Evolutionary conservation across 1,284 basidiomycete species (phyloP).

Genomic region (Ganoderma leucocontextum): DNA sequence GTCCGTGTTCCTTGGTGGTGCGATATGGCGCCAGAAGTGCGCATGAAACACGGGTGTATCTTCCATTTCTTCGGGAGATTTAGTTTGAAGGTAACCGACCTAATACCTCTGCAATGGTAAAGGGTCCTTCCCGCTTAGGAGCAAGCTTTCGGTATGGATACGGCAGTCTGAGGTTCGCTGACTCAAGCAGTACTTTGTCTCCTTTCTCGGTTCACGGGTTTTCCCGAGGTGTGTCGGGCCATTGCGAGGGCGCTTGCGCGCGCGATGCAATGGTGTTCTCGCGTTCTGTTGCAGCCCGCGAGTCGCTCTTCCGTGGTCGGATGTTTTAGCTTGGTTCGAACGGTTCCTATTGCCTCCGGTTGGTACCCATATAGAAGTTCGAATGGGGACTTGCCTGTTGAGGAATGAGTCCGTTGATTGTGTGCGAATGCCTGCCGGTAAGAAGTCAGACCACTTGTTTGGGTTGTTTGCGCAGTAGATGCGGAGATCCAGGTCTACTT

Average conservation of each 20-base stretch:
- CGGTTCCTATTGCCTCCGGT: not conserved
- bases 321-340: not conserved
- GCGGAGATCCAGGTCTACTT: slow-evolving; percentile 38
- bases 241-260: not conserved
- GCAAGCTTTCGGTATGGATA: slow-evolving; percentile 9
- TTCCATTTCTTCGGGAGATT: slow-evolving; percentile 20
- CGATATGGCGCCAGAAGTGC: slow-evolving; percentile 1
- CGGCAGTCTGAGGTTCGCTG: slow-evolving; percentile 13
- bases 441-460: slow-evolving; percentile 15
- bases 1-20: slow-evolving; percentile 13
- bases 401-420: not conserved
- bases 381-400: not conserved
- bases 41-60: slow-evolving; percentile 24
- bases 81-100: slow-evolving; percentile 3
- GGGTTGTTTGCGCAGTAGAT: slow-evolving; percentile 35
- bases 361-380: not conserved
- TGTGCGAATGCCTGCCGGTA: not conserved
- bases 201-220: slow-evolving; percentile 3
- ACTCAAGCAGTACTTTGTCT: slow-evolving; percentile 14
- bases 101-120: slow-evolving; percentile 3
- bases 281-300: not conserved
- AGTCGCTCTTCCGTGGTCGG: slow-evolving; percentile 8
- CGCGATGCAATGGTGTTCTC: slow-evolving; percentile 7
- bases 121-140: slow-evolving; percentile 14
- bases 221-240: not conserved